Evolutionary conservation across 2,329 filamentous ascomycete genomes (phyloP).

Genomic region (Penicillium sp.): DNA sequence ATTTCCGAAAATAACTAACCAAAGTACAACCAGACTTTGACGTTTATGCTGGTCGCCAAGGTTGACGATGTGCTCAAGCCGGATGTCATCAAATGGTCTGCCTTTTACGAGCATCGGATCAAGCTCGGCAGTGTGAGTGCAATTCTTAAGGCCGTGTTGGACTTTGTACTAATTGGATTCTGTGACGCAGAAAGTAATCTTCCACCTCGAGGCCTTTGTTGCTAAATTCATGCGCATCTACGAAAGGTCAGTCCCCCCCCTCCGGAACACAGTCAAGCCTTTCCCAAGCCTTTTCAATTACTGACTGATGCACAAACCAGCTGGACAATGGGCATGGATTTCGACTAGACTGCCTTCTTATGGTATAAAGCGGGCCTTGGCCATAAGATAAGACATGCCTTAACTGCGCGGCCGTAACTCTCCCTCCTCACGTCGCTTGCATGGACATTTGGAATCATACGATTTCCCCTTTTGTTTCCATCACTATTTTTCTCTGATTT

Average conservation of each 20-base stretch:
- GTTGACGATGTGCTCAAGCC: slow-evolving; percentile 86
- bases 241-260: slow-evolving; percentile 62
- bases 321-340: slow-evolving; percentile 70
- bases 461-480: too few relatives aligned
- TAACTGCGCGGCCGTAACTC: too few relatives aligned
- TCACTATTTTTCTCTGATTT: too few relatives aligned
- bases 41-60: slow-evolving; percentile 81
- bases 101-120: slow-evolving; percentile 95
- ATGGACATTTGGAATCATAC: too few relatives aligned
- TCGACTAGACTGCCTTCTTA: slow-evolving; percentile 30
- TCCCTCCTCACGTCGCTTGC: too few relatives aligned
- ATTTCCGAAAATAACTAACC: not conserved
- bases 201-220: slow-evolving; percentile 96
- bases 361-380: too few relatives aligned
- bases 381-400: too few relatives aligned
- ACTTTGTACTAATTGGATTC: not conserved
- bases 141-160: too few relatives aligned
- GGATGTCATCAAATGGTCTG: slow-evolving; percentile 91
- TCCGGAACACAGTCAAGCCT: too few relatives aligned
- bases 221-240: slow-evolving; percentile 97
- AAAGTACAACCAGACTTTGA: slow-evolving; percentile 56
- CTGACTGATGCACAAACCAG: slow-evolving; percentile 30
- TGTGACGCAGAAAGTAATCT: slow-evolving; percentile 70
- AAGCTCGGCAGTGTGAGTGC: slow-evolving; percentile 63
- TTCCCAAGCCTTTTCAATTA: not conserved